Percentiles rank a stretch among this genome's conserved stretches.
phyloP scores from a whole-genome alignment of 2,329 filamentous ascomycete genomes.

The Tricladium varicosporioides region DNA sequence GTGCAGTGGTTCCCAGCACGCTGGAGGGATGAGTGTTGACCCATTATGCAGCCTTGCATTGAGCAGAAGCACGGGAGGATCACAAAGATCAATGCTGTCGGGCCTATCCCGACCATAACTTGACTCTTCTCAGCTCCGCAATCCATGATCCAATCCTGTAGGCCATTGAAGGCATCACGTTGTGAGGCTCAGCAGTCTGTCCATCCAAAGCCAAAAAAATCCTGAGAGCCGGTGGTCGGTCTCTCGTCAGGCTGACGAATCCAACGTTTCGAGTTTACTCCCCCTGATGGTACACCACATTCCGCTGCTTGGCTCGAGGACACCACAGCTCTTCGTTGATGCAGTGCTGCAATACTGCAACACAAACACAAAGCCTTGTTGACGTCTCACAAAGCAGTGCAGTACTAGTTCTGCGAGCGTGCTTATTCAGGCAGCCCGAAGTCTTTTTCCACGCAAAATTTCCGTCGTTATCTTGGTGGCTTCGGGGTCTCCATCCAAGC shows the following conservation, averaged over 20 bases:
- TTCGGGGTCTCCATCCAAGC: not conserved
- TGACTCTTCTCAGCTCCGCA: not conserved
- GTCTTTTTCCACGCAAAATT: not conserved
- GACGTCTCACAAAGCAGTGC: not conserved
- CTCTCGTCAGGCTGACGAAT: not conserved
- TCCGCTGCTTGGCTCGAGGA: too few relatives aligned
- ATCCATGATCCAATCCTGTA: not conserved
- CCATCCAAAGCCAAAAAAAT: not conserved
- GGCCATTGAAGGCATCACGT: not conserved
- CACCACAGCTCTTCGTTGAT: too few relatives aligned
- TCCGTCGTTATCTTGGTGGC: not conserved
- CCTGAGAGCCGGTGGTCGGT: not conserved
- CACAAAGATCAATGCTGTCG: not conserved
- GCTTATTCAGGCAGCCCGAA: too few relatives aligned
- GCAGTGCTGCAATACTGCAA: not conserved
- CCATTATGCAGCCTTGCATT: not conserved
- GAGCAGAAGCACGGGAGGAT: not conserved
- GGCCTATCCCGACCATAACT: not conserved
- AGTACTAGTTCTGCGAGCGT: too few relatives aligned
- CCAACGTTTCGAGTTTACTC: constrained; percentile 3
- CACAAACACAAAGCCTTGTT: not conserved
- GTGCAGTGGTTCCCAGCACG: not conserved
- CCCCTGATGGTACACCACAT: not conserved
- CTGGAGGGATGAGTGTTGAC: not conserved
- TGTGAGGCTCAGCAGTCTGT: not conserved